Percentiles rank a stretch among this genome's conserved stretches.
phyloP scores from a whole-genome alignment of 2,329 filamentous ascomycete genomes.

The Phyllosticta citribraziliensis region DNA sequence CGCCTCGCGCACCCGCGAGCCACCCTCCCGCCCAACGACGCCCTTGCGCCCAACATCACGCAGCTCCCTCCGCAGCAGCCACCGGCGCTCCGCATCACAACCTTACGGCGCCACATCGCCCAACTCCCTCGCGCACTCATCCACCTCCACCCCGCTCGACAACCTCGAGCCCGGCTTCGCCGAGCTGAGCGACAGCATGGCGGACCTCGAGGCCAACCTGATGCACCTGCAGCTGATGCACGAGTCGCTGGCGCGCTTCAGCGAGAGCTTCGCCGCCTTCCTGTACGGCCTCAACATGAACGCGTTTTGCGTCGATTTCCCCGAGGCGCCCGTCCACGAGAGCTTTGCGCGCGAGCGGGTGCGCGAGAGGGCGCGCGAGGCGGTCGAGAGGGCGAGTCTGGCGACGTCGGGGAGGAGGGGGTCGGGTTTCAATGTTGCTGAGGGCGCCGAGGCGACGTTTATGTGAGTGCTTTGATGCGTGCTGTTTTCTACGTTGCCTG shows the following conservation, averaged over 20 bases:
- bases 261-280: constrained; percentile 91
- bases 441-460: constrained; percentile 68
- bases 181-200: constrained; percentile 87
- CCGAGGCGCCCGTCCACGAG: constrained; percentile 80
- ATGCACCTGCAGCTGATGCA: constrained; percentile 97
- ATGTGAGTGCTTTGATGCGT: constrained; percentile 45
- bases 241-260: constrained; percentile 85
- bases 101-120: constrained; percentile 22
- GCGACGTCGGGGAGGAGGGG: neutral
- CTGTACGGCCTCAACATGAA: constrained; percentile 98
- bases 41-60: constrained; percentile 84
- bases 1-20: constrained; percentile 48
- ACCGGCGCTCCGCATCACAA: constrained; percentile 30
- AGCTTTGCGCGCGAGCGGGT: constrained; percentile 57
- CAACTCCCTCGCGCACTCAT: constrained; percentile 33
- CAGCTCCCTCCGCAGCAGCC: constrained; percentile 65
- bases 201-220: constrained; percentile 92
- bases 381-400: constrained; percentile 1
- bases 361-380: constrained; percentile 36
- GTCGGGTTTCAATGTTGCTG: constrained; percentile 11
- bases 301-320: constrained; percentile 95
- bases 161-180: constrained; percentile 82
- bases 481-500: neutral
- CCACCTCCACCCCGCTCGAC: constrained; percentile 59
- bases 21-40: constrained; percentile 72